Evolutionary conservation across 768 basidiomycete species (phyloP).

Genomic region (Trametes coccinea): DNA sequence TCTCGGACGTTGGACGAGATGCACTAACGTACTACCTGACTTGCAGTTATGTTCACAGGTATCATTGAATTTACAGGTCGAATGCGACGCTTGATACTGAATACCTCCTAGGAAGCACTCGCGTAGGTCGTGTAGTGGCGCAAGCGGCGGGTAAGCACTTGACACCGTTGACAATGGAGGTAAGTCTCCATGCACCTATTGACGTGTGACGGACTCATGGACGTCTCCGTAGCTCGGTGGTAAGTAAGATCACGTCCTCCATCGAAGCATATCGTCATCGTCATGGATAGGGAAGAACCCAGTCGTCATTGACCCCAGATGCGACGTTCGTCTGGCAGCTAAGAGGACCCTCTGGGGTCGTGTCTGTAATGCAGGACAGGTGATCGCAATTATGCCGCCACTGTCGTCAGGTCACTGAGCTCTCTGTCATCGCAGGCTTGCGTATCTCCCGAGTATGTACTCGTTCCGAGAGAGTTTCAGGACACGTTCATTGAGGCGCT

Average conservation of each 20-base stretch:
- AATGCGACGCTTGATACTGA: background rate
- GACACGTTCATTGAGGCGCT: slow-evolving; percentile 42
- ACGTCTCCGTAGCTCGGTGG: too few relatives aligned
- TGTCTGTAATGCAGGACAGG: slow-evolving; percentile 52
- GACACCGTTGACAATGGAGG: slow-evolving; percentile 69
- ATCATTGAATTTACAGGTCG: background rate
- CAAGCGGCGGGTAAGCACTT: slow-evolving; percentile 74
- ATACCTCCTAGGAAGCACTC: slow-evolving; percentile 30
- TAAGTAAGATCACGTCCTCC: too few relatives aligned
- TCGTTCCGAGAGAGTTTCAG: slow-evolving; percentile 42
- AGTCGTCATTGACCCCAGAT: slow-evolving; percentile 57
- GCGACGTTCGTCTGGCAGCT: slow-evolving; percentile 62
- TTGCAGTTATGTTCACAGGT: slow-evolving; percentile 20
- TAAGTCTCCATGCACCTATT: slow-evolving; percentile 20
- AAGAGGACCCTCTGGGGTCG: slow-evolving; percentile 80
- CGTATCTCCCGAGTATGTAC: slow-evolving; percentile 56
- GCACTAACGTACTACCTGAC: background rate
- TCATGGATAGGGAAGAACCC: slow-evolving; percentile 57
- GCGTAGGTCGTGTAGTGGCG: slow-evolving; percentile 67
- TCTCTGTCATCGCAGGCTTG: slow-evolving; percentile 49
- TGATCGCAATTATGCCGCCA: slow-evolving; percentile 4
- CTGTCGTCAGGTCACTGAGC: too few relatives aligned
- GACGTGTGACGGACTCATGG: too few relatives aligned
- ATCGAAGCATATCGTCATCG: too few relatives aligned
- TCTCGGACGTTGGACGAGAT: too few relatives aligned